Conservation (phyloP, 1,284 basidiomycete genomes). For the Cystobasidium slooffiae region DNA sequence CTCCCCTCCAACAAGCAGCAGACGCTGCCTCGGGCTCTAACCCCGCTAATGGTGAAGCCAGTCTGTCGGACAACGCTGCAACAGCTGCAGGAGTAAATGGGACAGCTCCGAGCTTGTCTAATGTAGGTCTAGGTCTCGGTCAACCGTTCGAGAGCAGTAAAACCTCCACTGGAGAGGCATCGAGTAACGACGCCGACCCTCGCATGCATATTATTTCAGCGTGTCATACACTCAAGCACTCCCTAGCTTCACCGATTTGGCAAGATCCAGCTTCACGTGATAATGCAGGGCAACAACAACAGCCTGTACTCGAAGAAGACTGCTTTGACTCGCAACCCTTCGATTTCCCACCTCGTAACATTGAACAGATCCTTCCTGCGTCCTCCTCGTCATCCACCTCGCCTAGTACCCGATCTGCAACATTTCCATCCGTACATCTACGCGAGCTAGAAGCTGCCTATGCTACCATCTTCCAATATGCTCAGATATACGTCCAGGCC, state of each 20-base stretch:
- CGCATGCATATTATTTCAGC: slow-evolving; percentile 37
- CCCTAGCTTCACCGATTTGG: slow-evolving; percentile 32
- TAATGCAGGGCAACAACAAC: background rate
- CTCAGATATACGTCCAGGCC: slow-evolving; percentile 25
- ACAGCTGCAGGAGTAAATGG: background rate
- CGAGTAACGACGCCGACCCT: slow-evolving; percentile 34
- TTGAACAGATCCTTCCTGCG: slow-evolving; percentile 10
- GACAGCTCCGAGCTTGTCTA: background rate
- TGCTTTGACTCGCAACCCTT: slow-evolving; percentile 38
- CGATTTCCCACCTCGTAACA: slow-evolving; percentile 28
- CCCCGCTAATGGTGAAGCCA: too few relatives aligned
- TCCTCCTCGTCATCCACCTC: background rate
- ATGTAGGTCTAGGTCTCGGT: slow-evolving; percentile 24
- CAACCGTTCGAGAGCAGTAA: slow-evolving; percentile 15
- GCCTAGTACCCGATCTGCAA: background rate
- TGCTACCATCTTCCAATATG: slow-evolving; percentile 33
- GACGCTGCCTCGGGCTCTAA: too few relatives aligned
- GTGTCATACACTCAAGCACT: slow-evolving; percentile 29
- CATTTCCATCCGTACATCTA: slow-evolving; percentile 15
- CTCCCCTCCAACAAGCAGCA: too few relatives aligned
- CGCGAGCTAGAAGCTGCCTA: slow-evolving; percentile 42
- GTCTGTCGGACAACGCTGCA: background rate
- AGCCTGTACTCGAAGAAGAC: slow-evolving; percentile 7
- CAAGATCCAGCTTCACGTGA: background rate
- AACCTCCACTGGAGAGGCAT: background rate